Conservation (phyloP, 768 basidiomycete species). For the Trametes coccinea region DNA sequence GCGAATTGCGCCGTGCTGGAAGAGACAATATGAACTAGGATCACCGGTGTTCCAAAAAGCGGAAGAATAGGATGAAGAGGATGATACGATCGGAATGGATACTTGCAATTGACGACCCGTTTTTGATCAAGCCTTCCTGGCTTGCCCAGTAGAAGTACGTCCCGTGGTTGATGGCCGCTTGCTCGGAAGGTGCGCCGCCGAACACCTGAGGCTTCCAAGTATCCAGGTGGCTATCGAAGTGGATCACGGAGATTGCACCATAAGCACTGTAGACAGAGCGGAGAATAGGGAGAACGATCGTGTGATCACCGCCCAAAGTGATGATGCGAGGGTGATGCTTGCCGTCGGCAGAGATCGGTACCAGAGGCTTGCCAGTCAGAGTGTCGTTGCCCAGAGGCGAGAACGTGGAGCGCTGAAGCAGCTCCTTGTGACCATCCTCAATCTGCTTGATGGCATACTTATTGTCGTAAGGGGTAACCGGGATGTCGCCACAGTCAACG, state of each 20-base stretch:
- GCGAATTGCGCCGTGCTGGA: conserved; percentile 82
- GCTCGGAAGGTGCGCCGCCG: conserved; percentile 69
- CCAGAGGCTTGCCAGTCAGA: conserved; percentile 54
- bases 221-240: conserved; percentile 85
- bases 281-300: conserved; percentile 67
- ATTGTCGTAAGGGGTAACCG: conserved; percentile 79
- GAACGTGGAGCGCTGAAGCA: conserved; percentile 64
- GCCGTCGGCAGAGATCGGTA: conserved; percentile 66
- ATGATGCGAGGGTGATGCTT: conserved; percentile 77
- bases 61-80: conserved; percentile 18
- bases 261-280: conserved; percentile 77
- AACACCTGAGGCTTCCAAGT: conserved; percentile 78
- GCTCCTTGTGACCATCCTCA: conserved; percentile 66
- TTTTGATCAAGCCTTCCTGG: conserved; percentile 76
- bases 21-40: conserved; percentile 65
- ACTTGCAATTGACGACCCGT: conserved; percentile 85
- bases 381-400: conserved; percentile 66
- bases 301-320: conserved; percentile 88
- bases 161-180: conserved; percentile 81
- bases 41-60: conserved; percentile 48
- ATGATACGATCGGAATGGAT: conserved; percentile 38
- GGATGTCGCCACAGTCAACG: conserved; percentile 79
- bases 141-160: conserved; percentile 92
- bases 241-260: conserved; percentile 79
- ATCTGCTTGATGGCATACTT: conserved; percentile 72